Conservation (phyloP, 2,329 filamentous ascomycete species). For the Venturiaceae sp. region DNA sequence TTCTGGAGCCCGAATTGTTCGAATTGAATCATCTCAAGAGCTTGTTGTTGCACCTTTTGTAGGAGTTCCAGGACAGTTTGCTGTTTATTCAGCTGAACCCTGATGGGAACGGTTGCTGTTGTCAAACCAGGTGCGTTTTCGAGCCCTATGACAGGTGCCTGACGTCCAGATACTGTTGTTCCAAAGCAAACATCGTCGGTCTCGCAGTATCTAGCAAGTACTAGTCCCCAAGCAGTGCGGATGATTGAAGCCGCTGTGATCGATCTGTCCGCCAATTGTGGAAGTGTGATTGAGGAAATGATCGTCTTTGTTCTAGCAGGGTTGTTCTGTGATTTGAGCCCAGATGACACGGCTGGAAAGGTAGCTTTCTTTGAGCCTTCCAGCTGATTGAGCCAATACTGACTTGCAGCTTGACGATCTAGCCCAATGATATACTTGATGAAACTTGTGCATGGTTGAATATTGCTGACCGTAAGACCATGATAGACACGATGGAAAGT, state of each 20-base stretch:
- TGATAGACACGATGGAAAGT: conserved; percentile 34
- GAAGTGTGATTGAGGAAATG: conserved; percentile 35
- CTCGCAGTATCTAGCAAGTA: conserved; percentile 57
- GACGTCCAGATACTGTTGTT: conserved; percentile 72
- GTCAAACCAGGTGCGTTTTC: conserved; percentile 73
- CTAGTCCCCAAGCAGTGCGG: conserved; percentile 58
- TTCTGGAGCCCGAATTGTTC: background rate
- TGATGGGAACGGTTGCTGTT: conserved; percentile 63
- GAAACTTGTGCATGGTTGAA: conserved; percentile 38
- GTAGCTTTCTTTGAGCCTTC: too few relatives aligned
- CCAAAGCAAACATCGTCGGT: conserved; percentile 61
- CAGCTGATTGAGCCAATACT: background rate
- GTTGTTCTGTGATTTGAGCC: background rate
- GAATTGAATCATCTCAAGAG: background rate
- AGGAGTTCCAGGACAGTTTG: background rate
- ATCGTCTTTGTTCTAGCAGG: conserved; percentile 19
- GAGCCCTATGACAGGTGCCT: conserved; percentile 56
- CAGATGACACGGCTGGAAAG: too few relatives aligned
- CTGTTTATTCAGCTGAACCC: too few relatives aligned
- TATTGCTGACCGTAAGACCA: too few relatives aligned
- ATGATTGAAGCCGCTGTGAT: conserved; percentile 42
- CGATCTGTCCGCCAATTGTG: conserved; percentile 20
- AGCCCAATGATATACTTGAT: conserved; percentile 27
- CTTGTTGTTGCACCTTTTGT: background rate
- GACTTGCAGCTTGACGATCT: conserved; percentile 14